These are phyloP conservation scores for Fonsecaea pedrosoi DNA, from an alignment of 2,329 filamentous ascomycete species.

Conservation along the genomic window DNA sequence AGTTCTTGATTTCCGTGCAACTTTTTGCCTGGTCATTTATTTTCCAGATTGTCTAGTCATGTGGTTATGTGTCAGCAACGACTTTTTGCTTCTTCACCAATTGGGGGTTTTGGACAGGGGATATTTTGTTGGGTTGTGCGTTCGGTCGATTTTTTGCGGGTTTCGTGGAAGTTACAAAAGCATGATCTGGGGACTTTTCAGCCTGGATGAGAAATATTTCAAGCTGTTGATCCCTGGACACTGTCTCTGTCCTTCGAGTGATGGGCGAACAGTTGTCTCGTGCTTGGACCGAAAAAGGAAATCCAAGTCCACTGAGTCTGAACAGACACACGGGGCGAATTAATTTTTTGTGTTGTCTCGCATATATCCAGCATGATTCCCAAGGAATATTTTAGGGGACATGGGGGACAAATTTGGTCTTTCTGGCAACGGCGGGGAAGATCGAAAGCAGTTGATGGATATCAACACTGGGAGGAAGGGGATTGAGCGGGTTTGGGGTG, in stretches of 20 bases:
- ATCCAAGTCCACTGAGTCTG: not conserved
- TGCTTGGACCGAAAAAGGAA: conserved; percentile 7
- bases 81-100: conserved; percentile 27
- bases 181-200: not conserved
- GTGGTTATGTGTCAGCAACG: conserved; percentile 40
- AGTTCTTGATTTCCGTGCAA: conserved; percentile 27
- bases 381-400: not conserved
- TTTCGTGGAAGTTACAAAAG: conserved; percentile 16
- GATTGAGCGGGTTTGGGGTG: not conserved
- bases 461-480: not conserved
- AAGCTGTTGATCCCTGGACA: not conserved
- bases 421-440: not conserved
- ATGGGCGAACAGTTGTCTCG: not conserved
- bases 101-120: conserved; percentile 14
- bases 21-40: conserved; percentile 6
- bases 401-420: not conserved
- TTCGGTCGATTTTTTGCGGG: conserved; percentile 1
- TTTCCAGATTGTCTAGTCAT: conserved; percentile 36
- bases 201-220: not conserved
- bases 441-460: not conserved
- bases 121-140: conserved; percentile 1
- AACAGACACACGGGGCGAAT: conserved; percentile 1
- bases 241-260: not conserved
- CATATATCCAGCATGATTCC: conserved; percentile 7
- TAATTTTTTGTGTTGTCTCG: conserved; percentile 4